phyloP scores from a whole-genome alignment of 2,329 filamentous ascomycete genomes.

The Beauveria caledonica region DNA sequence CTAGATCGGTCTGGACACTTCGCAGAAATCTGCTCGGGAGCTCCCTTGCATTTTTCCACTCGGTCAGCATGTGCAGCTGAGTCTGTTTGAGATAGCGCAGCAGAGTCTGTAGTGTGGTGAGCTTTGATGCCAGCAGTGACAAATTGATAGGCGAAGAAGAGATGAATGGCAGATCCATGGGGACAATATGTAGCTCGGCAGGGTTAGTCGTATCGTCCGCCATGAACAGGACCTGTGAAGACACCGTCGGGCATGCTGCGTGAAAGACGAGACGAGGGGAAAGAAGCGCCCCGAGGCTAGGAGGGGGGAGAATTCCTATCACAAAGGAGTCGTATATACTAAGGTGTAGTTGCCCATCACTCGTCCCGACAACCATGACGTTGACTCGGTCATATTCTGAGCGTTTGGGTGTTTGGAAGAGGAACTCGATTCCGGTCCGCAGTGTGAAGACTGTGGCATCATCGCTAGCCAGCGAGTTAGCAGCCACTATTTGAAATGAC shows the following conservation, averaged over 20 bases:
- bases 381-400: slow-evolving; percentile 68
- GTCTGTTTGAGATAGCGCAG: slow-evolving; percentile 78
- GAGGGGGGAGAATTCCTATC: slow-evolving; percentile 57
- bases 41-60: slow-evolving; percentile 77
- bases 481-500: neutral
- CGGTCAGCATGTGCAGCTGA: slow-evolving; percentile 67
- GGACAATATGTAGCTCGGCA: slow-evolving; percentile 48
- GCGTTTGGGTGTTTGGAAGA: slow-evolving; percentile 55
- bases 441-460: slow-evolving; percentile 61
- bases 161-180: slow-evolving; percentile 77
- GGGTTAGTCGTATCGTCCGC: slow-evolving; percentile 26
- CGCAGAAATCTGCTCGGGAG: slow-evolving; percentile 70
- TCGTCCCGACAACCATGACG: slow-evolving; percentile 66
- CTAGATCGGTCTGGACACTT: slow-evolving; percentile 67
- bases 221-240: slow-evolving; percentile 68
- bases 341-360: slow-evolving; percentile 63
- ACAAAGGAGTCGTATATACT: slow-evolving; percentile 82
- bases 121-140: slow-evolving; percentile 76
- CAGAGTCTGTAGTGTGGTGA: slow-evolving; percentile 79
- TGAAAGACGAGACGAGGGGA: slow-evolving; percentile 44
- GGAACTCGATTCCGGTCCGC: slow-evolving; percentile 58
- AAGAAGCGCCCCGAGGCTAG: slow-evolving; percentile 22
- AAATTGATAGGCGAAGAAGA: slow-evolving; percentile 71
- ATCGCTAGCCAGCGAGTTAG: slow-evolving; percentile 27
- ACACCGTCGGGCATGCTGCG: slow-evolving; percentile 62